Evolutionary conservation across 2,329 filamentous ascomycete species (phyloP), one percentile per base, ranked within the genome.

Genomic region (Thelonectria discophora): DNA sequence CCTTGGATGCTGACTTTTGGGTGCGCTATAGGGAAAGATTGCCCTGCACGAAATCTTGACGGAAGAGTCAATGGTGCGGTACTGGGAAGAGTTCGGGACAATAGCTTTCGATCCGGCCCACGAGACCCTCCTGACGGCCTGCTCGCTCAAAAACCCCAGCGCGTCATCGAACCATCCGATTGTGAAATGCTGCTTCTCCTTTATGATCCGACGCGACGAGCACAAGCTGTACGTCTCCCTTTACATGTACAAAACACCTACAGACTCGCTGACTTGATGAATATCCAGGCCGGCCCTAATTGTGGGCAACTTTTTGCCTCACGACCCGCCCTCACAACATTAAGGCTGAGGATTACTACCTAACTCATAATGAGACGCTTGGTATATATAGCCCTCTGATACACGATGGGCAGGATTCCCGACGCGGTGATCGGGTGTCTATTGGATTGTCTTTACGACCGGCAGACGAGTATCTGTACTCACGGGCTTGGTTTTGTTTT

Each of bases 41-140:
- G 92, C 95, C 12, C 86, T 99, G 49, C 95, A 99, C 75, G 94
- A 99, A 76, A 96, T 99, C 65, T 87, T 99, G 46, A 93, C 93
- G 2, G 95, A 99, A 79, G 93, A 97, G 64, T 96, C 94, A 42
- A 87, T 97, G 63, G 95, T 98, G 56, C 92, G 92, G 71, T 99
- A 99, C 73, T 99, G 95, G 95, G 95, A 99, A 78, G 97, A 99
- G 73, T 99, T 99, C 73, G 94, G 94, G 52, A 94, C 93, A 5
- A 98, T 99, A 71, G 96, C 95, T 10, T 99, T 99, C 77, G 95
- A 99, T 74, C 88, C 90, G 59, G 89, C 88, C 10, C 95, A 98
- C 75, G 97, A 99, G 76, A 96, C 94, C 20, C 92, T 99, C 72
- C 82, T 99, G 68, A 99, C 95, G 20, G 94, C 92, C 67, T 99